Conservation (phyloP, 2,329 filamentous ascomycete species). For the Canariomyces notabilis region DNA sequence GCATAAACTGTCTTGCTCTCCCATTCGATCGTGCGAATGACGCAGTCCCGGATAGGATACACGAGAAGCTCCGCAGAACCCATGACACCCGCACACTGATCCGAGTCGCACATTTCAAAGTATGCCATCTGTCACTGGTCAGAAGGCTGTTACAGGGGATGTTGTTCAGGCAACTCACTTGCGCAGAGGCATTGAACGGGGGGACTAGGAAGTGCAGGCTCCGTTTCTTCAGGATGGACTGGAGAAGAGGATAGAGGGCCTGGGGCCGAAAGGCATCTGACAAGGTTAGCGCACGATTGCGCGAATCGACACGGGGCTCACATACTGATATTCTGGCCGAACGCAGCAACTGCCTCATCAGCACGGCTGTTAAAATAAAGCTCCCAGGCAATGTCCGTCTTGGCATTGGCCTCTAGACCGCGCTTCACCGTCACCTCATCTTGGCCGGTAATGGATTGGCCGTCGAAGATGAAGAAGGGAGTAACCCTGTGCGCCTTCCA, state of each 20-base stretch:
- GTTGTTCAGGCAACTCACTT: constrained; percentile 49
- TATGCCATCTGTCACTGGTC: constrained; percentile 61
- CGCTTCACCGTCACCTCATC: constrained; percentile 64
- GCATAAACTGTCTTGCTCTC: constrained; percentile 58
- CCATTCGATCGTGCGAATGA: constrained; percentile 65
- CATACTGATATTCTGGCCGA: constrained; percentile 71
- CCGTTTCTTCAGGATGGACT: constrained; percentile 64
- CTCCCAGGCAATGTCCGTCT: constrained; percentile 77
- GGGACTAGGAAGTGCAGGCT: constrained; percentile 73
- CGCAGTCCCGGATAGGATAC: constrained; percentile 73
- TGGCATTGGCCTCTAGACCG: constrained; percentile 59
- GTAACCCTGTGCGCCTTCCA: constrained; percentile 66
- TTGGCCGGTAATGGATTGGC: constrained; percentile 72
- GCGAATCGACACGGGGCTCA: background rate
- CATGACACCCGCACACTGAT: constrained; percentile 71
- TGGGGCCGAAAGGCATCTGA: constrained; percentile 66
- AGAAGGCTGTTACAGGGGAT: background rate
- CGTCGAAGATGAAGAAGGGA: constrained; percentile 90
- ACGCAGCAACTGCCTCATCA: constrained; percentile 75
- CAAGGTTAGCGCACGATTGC: constrained; percentile 11
- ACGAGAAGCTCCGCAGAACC: constrained; percentile 80
- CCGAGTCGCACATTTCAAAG: constrained; percentile 62
- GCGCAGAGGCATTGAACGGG: constrained; percentile 81
- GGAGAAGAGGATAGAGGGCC: constrained; percentile 71
- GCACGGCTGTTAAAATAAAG: constrained; percentile 79